Evolutionary conservation across 169 alveolate genomes (phyloP), one percentile per base, ranked within the genome.

Genomic region (Plasmodium billcollinsi): DNA sequence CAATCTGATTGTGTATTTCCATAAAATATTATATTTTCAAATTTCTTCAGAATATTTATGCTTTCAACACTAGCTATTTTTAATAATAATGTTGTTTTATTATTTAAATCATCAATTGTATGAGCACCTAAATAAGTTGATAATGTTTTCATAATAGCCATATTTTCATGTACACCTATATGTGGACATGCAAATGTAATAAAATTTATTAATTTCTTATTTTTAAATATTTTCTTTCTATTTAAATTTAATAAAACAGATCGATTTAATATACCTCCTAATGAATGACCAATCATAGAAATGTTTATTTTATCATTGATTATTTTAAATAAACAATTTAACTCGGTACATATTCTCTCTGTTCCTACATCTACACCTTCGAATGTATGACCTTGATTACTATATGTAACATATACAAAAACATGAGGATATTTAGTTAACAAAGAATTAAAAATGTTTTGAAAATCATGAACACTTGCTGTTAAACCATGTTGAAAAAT

Each of bases 171-270:
- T 5, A 90, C 94, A 0, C 96, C 96, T 15, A 93, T 89, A 58
- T 90, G 95, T 6, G 96, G 96, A n/a, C 94, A 92, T 14, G 96
- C 96, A 26, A 94, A 62, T 20, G 93, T 88, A 54, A 94, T 88
- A 52, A 86, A 89, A 90, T 94, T 94, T 20, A 88, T 88, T 89
- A 93, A 90, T 15, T 49, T 76, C 49, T 93, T 91, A 5, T 92
- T 88, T 75, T 71, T 78, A 39, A 75, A 66, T n/a, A 76, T 7
- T 75, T 76, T 90, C 63, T 89, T 65, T 76, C 91, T 39, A 74
- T 91, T 58, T 43, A 80, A 7, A 62, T 88, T 66, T 58, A 58
- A 45, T 62, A 92, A 69, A 56, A 89, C 86, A 89, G 73, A 59
- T 72, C 90, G 90, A 74, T 93, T 65, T 20, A 94, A 75, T 49